Percentiles rank a stretch among this genome's conserved stretches.
Evolutionary conservation across 306 rosid genomes (phyloP).

Genomic region (Erythrophleum fordii): DNA sequence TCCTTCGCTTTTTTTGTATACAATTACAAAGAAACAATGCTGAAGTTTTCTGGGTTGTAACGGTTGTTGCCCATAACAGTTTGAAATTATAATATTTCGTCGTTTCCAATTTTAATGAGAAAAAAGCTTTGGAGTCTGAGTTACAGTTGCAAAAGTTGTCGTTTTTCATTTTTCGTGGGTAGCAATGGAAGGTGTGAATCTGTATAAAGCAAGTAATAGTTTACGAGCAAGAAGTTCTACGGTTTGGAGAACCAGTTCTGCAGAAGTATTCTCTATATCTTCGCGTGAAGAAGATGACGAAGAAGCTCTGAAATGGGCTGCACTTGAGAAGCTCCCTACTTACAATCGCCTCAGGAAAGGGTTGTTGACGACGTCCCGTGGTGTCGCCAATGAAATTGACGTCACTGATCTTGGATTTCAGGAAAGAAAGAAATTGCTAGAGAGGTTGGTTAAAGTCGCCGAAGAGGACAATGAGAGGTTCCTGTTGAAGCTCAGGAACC

Average conservation of each 20-base stretch:
- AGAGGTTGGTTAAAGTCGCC: slow-evolving; percentile 47
- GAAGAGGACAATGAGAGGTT: slow-evolving; percentile 58
- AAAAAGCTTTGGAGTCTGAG: slow-evolving; percentile 11
- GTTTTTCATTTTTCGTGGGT: not conserved
- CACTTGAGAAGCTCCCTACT: slow-evolving; percentile 75
- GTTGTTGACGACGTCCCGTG: slow-evolving; percentile 52
- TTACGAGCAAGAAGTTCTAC: slow-evolving; percentile 38
- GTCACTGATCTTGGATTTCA: slow-evolving; percentile 52
- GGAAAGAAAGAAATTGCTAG: slow-evolving; percentile 48
- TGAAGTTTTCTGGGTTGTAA: not conserved
- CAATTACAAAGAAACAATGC: not conserved
- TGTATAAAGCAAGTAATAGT: slow-evolving; percentile 47
- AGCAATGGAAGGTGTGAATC: slow-evolving; percentile 52
- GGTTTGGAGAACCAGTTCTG: slow-evolving; percentile 48
- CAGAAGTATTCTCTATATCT: slow-evolving; percentile 59
- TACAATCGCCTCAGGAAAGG: slow-evolving; percentile 75
- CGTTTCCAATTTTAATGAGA: slow-evolving; percentile 1
- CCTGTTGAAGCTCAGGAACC: slow-evolving; percentile 59
- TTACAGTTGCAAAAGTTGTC: not conserved
- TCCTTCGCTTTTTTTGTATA: not conserved
- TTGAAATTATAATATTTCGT: not conserved
- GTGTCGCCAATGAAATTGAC: slow-evolving; percentile 56
- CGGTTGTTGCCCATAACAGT: too few relatives aligned
- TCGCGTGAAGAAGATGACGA: slow-evolving; percentile 56
- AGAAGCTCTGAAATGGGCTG: slow-evolving; percentile 77